Conservation (phyloP, 108 stramenopile genomes). For the Asterionellopsis glacialis region DNA sequence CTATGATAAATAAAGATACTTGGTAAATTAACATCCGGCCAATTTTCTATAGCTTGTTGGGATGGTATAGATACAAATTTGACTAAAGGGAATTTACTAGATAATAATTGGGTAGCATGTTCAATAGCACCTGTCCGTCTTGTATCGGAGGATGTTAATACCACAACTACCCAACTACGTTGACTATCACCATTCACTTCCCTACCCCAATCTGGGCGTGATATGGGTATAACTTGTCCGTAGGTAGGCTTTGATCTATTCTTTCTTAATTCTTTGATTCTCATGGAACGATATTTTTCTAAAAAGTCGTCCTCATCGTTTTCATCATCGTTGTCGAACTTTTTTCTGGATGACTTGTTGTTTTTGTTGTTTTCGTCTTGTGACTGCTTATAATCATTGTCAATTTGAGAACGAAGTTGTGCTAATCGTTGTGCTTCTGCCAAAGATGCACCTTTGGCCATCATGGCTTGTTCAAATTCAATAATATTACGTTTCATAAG, state of each 20-base stretch:
- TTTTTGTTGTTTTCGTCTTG: background rate
- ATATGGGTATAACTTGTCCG: conserved; percentile 45
- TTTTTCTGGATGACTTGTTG: background rate
- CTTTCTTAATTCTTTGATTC: conserved; percentile 46
- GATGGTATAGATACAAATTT: conserved; percentile 84
- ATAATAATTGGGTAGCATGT: conserved; percentile 25
- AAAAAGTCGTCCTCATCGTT: conserved; percentile 54
- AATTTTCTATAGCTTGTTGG: conserved; percentile 77
- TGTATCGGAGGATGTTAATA: conserved; percentile 30
- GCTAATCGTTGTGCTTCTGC: conserved; percentile 46
- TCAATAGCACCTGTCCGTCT: conserved; percentile 41
- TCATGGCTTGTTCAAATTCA: conserved; percentile 62
- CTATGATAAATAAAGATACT: conserved; percentile 86
- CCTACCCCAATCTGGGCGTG: conserved; percentile 59
- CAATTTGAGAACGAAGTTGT: conserved; percentile 17
- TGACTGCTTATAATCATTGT: background rate
- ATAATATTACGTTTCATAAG: conserved; percentile 60
- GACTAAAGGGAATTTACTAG: conserved; percentile 29
- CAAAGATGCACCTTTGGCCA: conserved; percentile 69
- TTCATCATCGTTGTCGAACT: conserved; percentile 30
- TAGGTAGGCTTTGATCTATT: conserved; percentile 10
- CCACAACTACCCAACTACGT: conserved; percentile 66
- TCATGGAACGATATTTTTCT: conserved; percentile 44
- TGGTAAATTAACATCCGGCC: conserved; percentile 87
- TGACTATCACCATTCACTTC: conserved; percentile 72